Evolutionary conservation across 108 stramenopile species (phyloP).

Genomic region (Cyclotella choctawhatcheeana): DNA sequence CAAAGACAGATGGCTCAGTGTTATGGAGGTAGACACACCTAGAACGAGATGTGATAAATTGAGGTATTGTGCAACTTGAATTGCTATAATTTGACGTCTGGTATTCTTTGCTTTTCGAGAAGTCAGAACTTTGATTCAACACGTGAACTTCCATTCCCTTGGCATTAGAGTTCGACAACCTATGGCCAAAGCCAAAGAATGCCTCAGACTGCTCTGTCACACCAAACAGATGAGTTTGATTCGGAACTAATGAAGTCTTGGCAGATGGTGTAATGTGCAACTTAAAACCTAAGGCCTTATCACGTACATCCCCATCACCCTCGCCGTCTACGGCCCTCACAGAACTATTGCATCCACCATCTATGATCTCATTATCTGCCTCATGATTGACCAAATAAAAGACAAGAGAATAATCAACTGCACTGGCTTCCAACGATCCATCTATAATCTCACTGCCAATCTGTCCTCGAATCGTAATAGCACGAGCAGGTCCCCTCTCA

Average conservation of each 20-base stretch:
- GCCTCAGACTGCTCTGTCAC: slow-evolving; percentile 21
- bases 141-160: slow-evolving; percentile 52
- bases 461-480: slow-evolving; percentile 22
- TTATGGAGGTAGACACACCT: slow-evolving; percentile 44
- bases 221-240: slow-evolving; percentile 39
- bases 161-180: slow-evolving; percentile 32
- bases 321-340: background rate
- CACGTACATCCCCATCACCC: background rate
- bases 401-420: slow-evolving; percentile 16
- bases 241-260: slow-evolving; percentile 21
- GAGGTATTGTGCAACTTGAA: slow-evolving; percentile 39
- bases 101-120: slow-evolving; percentile 9
- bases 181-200: slow-evolving; percentile 58
- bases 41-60: slow-evolving; percentile 45
- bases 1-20: slow-evolving; percentile 47
- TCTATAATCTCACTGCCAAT: slow-evolving; percentile 25
- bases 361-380: background rate
- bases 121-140: slow-evolving; percentile 17
- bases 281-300: background rate
- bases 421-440: slow-evolving; percentile 16
- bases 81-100: background rate
- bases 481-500: slow-evolving; percentile 20
- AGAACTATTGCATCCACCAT: slow-evolving; percentile 1
- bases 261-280: slow-evolving; percentile 6
- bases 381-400: slow-evolving; percentile 14